A percentile compares a stretch with the other conserved stretches of the same genome.
These are phyloP conservation scores for Mortierella claussenii DNA, from an alignment of 192 early-diverging fungal genomes.

Conservation along the genomic window DNA sequence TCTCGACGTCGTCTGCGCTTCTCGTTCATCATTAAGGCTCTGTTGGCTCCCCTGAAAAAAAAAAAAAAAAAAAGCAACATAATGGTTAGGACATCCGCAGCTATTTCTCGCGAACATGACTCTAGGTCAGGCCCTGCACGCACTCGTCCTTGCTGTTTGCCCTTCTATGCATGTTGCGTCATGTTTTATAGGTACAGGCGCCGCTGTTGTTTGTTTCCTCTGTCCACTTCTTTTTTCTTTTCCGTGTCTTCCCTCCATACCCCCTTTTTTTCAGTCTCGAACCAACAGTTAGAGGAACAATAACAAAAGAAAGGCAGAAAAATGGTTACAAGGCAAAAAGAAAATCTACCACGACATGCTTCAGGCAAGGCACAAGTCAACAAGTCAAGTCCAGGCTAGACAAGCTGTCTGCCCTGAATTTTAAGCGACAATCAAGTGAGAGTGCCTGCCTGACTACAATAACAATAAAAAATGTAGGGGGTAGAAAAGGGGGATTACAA, in stretches of 20 bases:
- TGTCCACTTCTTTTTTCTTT: not conserved
- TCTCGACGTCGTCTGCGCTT: conserved; percentile 93
- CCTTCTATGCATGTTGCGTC: conserved; percentile 18
- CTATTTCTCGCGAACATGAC: not conserved
- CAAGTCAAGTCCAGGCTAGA: too few relatives aligned
- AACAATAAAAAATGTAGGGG: conserved; percentile 16
- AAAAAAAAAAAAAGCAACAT: not conserved
- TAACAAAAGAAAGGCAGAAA: conserved; percentile 7
- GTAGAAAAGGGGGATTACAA: conserved; percentile 1
- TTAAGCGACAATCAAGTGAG: too few relatives aligned
- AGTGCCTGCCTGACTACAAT: too few relatives aligned
- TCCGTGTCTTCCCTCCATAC: not conserved
- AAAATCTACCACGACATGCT: too few relatives aligned
- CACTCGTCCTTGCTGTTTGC: too few relatives aligned
- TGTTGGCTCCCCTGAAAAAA: conserved; percentile 18
- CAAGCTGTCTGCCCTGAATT: too few relatives aligned
- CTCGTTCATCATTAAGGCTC: conserved; percentile 63
- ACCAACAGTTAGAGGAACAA: not conserved
- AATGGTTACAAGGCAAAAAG: not conserved
- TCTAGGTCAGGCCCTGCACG: too few relatives aligned
- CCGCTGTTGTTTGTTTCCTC: not conserved
- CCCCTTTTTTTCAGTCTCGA: conserved; percentile 13
- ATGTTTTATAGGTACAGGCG: too few relatives aligned
- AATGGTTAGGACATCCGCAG: not conserved
- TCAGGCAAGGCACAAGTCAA: too few relatives aligned